Evolutionary conservation across 148 eudicot genomes (phyloP).

Genomic region (Rhododendron ovatum): DNA sequence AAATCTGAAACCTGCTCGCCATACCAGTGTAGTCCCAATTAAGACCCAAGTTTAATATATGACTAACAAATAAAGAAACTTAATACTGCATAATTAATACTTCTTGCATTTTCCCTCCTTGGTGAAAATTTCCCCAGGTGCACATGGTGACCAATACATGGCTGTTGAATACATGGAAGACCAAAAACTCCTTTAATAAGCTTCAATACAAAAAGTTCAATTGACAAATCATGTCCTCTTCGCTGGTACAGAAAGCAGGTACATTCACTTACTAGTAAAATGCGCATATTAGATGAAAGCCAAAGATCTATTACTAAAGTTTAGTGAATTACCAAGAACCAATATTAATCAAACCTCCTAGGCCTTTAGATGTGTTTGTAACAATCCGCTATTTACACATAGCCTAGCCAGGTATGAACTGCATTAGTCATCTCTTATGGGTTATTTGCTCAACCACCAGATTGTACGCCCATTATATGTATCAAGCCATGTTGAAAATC

Average conservation of each 20-base stretch:
- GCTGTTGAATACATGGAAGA: no score
- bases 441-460: background rate
- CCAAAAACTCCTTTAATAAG: no score
- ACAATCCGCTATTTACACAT: no score
- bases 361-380: background rate
- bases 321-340: no score
- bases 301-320: no score
- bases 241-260: no score
- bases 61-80: background rate
- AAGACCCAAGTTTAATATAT: background rate
- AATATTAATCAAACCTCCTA: no score
- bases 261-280: no score
- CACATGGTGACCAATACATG: background rate
- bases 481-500: background rate
- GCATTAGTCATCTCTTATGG: background rate
- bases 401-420: background rate
- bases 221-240: no score
- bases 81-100: no score
- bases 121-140: background rate
- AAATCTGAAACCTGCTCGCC: background rate
- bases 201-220: no score
- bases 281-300: no score
- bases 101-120: background rate
- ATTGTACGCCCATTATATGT: background rate
- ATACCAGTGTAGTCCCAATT: background rate